Conservation (phyloP, 1,284 basidiomycete species). For the Ustilago curta region DNA sequence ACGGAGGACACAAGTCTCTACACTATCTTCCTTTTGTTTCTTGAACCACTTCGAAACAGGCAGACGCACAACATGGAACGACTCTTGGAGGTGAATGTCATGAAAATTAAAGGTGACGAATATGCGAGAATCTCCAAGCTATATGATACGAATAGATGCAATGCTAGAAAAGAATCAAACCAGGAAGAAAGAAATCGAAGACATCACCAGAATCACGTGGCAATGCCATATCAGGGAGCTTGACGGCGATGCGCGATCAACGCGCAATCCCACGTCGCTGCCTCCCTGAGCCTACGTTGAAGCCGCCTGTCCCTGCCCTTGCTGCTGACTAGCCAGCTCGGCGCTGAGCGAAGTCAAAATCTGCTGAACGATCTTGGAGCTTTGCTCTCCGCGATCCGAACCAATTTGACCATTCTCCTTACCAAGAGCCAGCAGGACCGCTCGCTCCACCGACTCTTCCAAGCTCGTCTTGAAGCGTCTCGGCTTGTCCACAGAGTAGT, state of each 20-base stretch:
- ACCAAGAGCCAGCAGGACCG: conserved; percentile 30
- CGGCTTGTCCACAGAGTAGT: not conserved
- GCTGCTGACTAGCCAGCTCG: conserved; percentile 18
- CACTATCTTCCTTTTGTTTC: too few species aligned
- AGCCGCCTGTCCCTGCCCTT: not conserved
- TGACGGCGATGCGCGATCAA: not conserved
- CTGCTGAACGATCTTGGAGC: conserved; percentile 31
- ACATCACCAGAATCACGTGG: not conserved
- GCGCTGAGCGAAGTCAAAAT: conserved; percentile 28
- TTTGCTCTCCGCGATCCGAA: conserved; percentile 19
- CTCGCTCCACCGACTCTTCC: conserved; percentile 38
- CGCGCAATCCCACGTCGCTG: too few species aligned
- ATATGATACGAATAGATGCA: not conserved
- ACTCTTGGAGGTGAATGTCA: not conserved
- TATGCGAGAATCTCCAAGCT: not conserved
- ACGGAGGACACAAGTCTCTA: too few species aligned
- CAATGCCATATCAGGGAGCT: not conserved
- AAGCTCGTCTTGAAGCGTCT: conserved; percentile 5
- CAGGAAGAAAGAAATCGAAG: not conserved
- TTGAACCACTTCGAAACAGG: too few species aligned
- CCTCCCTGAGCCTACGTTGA: not conserved
- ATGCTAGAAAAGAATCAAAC: not conserved
- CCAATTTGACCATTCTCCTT: conserved; percentile 9
- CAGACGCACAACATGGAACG: too few species aligned
- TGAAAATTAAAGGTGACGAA: not conserved